Evolutionary conservation across 1,284 basidiomycete genomes (phyloP).

Genomic region (Trametes versicolor): DNA sequence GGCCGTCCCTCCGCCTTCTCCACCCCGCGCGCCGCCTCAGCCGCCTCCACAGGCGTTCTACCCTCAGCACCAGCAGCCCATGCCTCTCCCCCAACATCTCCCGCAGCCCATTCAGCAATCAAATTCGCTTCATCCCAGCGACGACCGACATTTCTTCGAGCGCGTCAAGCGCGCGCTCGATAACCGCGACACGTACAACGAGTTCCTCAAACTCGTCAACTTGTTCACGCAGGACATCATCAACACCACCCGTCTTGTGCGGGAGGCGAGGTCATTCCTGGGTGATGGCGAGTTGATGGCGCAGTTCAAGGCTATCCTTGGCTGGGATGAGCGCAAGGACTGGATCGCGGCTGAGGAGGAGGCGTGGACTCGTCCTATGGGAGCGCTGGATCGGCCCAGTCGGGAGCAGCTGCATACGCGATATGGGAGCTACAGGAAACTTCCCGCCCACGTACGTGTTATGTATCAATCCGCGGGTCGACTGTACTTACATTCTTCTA

Average conservation of each 20-base stretch:
- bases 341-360: constrained; percentile 59
- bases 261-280: constrained; percentile 70
- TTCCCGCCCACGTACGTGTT: constrained; percentile 77
- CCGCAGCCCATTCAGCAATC: constrained; percentile 39
- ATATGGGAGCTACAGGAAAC: constrained; percentile 89
- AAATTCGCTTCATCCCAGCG: constrained; percentile 56
- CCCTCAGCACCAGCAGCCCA: constrained; percentile 35
- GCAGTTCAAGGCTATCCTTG: constrained; percentile 92
- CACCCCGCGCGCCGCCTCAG: constrained; percentile 35
- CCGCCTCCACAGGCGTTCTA: constrained; percentile 33
- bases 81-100: constrained; percentile 40
- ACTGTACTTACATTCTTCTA: constrained; percentile 44
- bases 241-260: constrained; percentile 84
- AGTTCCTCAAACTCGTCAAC: constrained; percentile 96
- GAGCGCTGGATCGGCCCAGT: constrained; percentile 57
- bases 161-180: constrained; percentile 91
- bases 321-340: constrained; percentile 82
- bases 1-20: constrained; percentile 37
- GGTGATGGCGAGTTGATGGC: constrained; percentile 82
- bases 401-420: constrained; percentile 67
- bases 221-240: constrained; percentile 96
- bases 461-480: constrained; percentile 3
- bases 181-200: constrained; percentile 91
- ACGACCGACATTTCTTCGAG: constrained; percentile 94
- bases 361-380: constrained; percentile 47